Base-by-base conservation (phyloP, 2,329 filamentous ascomycete species). In the Grosmannia clavigera region DNA sequence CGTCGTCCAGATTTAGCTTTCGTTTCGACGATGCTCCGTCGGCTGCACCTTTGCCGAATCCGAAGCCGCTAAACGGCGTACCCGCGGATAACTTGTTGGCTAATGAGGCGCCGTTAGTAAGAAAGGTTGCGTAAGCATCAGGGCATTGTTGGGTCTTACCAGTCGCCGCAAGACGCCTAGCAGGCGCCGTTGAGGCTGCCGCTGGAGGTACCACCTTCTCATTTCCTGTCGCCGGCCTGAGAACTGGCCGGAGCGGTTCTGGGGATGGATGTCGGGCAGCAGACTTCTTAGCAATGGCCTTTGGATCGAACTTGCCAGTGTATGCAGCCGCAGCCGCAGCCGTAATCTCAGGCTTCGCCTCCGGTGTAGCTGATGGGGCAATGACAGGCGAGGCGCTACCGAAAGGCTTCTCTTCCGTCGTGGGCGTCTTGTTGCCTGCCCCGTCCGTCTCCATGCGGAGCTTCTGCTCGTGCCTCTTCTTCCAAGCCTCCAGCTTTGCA, bases 401-500 rank as follows among this genome's bases (percentile, higher is more conserved):
- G 22, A 22, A 22, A n/a, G 62, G 4, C 38, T 56, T 40, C 6
- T 38, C 22, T 2, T 40, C 25, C 6, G 54, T 38, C 5, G 22
- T 54, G 5, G 53, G 14, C 11, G 66, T 87, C 66, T 83, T 78
- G 48, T 85, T 81, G 64, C 83, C 84, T 61, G 81, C 82, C 50
- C 85, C 79, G 67, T 87, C 82, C 67, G 83, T 85, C 69, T 88
- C 83, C 70, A 89, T 89, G 64, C 81, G 81, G 66, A 86, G 86
- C 66, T 86, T 86, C 69, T 85, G 84, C 64, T 90, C 88, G 70
- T 90, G 86, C 73, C 92, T 92, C 73, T 90, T 88, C 74, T 96
- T 96, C 92, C 91, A 96, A 61, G 89, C 88, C 70, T 92, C 89
- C 33, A 95, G 75, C 70, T 90, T 92, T 33, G 89, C 89, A 52